These are phyloP conservation scores for Phragmites australis DNA, from an alignment of 176 grass and related monocot species.

Conservation along the genomic window DNA sequence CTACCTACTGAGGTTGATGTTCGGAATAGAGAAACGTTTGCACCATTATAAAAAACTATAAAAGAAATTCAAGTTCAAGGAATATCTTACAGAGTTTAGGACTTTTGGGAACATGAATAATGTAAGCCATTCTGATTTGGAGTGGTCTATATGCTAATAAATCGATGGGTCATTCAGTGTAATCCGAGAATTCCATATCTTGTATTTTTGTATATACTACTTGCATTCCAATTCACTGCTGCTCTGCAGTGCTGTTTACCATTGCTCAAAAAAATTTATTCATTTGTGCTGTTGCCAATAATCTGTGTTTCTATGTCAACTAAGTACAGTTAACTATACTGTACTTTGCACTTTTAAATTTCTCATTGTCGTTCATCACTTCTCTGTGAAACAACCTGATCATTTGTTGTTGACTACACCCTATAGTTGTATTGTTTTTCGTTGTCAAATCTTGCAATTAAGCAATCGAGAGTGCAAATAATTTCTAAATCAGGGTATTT, in stretches of 20 bases:
- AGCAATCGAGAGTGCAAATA: conserved; percentile 41
- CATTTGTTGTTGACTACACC: not conserved
- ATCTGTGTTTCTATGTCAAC: not conserved
- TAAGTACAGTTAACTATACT: not conserved
- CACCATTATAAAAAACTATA: not conserved
- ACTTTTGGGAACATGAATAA: not conserved
- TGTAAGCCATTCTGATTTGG: not conserved
- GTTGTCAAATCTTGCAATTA: conserved; percentile 4
- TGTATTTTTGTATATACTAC: not conserved
- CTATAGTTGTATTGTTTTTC: conserved; percentile 3
- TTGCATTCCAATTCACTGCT: not conserved
- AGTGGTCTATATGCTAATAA: not conserved
- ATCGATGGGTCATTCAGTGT: not conserved
- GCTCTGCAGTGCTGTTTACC: not conserved
- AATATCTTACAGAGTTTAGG: not conserved
- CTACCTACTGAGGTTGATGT: not conserved
- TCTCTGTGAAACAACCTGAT: not conserved
- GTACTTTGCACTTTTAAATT: not conserved
- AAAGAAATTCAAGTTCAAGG: not conserved
- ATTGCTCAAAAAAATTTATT: not conserved
- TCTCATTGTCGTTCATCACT: not conserved
- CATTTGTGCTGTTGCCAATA: not conserved
- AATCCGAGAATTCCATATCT: not conserved
- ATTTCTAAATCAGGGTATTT: conserved; percentile 57
- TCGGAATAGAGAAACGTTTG: conserved; percentile 1